These are phyloP conservation scores for Paxillus involutus DNA, from an alignment of 768 basidiomycete species.

Conservation along the genomic window DNA sequence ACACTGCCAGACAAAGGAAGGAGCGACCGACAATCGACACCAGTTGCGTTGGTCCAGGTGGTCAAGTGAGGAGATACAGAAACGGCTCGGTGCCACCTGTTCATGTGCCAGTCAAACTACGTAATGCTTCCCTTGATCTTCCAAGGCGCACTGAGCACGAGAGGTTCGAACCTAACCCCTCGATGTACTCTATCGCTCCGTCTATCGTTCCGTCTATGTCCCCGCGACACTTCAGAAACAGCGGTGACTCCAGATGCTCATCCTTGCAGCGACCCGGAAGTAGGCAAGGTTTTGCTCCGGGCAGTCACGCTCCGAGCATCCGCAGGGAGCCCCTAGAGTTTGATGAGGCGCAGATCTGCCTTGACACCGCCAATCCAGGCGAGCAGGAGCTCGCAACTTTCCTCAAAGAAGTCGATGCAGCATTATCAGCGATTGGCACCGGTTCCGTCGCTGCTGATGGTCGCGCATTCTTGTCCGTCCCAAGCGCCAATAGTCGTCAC, in stretches of 20 bases:
- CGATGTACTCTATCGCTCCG: constrained; percentile 31
- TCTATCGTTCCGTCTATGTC: constrained; percentile 28
- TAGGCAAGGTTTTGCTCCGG: constrained; percentile 22
- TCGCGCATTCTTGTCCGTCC: constrained; percentile 30
- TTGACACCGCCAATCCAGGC: constrained; percentile 28
- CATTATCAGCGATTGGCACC: constrained; percentile 22
- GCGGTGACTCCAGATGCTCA: constrained; percentile 19
- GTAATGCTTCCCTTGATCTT: constrained; percentile 31
- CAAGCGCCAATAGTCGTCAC: constrained; percentile 25
- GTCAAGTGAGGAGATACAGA: constrained; percentile 31
- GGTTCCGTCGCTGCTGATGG: constrained; percentile 30
- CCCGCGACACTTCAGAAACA: constrained; percentile 20
- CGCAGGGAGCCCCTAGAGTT: constrained; percentile 29
- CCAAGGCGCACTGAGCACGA: constrained; percentile 24
- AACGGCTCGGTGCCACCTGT: constrained; percentile 32
- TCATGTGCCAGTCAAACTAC: constrained; percentile 27
- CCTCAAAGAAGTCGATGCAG: constrained; percentile 31
- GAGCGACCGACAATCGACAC: constrained; percentile 33
- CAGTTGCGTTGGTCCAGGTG: constrained; percentile 31
- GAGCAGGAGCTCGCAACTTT: constrained; percentile 32
- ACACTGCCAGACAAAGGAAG: constrained; percentile 23
- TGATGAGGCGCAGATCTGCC: constrained; percentile 30
- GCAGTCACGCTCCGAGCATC: constrained; percentile 26
- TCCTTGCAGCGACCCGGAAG: constrained; percentile 25
- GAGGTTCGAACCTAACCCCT: constrained; percentile 27